Evolutionary conservation across 2,329 filamentous ascomycete genomes (phyloP).

Genomic region (Ophiostoma perfectum): DNA sequence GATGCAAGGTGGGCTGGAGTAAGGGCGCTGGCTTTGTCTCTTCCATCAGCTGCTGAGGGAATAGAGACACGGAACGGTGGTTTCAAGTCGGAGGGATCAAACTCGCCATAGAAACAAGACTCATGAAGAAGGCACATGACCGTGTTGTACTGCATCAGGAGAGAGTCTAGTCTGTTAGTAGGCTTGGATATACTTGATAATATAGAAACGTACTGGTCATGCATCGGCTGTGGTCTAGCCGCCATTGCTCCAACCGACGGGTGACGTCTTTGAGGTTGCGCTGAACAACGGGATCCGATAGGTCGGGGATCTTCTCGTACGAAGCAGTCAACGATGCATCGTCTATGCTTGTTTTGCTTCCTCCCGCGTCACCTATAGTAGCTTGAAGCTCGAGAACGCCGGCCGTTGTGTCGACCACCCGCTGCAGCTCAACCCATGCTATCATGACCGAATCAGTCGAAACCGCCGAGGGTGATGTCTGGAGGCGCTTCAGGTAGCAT

Average conservation of each 20-base stretch:
- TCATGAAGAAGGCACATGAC: slow-evolving; percentile 22
- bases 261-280: slow-evolving; percentile 12
- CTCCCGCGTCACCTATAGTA: not conserved
- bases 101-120: slow-evolving; percentile 22
- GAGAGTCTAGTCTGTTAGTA: slow-evolving; percentile 17
- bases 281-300: not conserved
- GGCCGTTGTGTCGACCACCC: slow-evolving; percentile 17
- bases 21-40: not conserved
- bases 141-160: slow-evolving; percentile 24
- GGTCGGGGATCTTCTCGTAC: not conserved
- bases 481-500: slow-evolving; percentile 17
- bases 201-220: slow-evolving; percentile 20
- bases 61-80: slow-evolving; percentile 23
- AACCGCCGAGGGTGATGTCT: slow-evolving; percentile 17
- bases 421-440: slow-evolving; percentile 23
- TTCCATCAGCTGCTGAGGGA: not conserved
- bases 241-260: slow-evolving; percentile 20
- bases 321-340: not conserved
- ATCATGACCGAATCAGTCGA: slow-evolving; percentile 15
- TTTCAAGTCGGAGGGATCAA: slow-evolving; percentile 21
- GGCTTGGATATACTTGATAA: not conserved
- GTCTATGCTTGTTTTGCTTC: not conserved
- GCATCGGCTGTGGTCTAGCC: slow-evolving; percentile 12
- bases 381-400: not conserved
- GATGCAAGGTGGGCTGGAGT: not conserved